Evolutionary conservation across 352 stramenopile species (phyloP).

Genomic region (Phytophthora megakarya): DNA sequence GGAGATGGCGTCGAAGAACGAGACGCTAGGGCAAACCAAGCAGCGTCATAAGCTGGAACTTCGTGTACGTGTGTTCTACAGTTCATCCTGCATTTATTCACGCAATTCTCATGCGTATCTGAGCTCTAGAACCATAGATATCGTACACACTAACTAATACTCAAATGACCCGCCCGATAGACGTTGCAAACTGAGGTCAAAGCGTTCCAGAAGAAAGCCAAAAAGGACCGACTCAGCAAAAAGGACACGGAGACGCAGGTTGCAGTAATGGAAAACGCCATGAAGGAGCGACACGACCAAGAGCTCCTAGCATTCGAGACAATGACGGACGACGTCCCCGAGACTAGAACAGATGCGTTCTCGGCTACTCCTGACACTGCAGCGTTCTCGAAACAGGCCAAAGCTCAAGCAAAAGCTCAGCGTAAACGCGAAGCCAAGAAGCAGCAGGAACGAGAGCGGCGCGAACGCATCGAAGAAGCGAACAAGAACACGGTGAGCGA

Average conservation of each 20-base stretch:
- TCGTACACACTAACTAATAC: not conserved
- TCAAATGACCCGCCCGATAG: slow-evolving; percentile 29
- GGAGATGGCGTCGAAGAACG: slow-evolving; percentile 50
- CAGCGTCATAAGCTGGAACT: slow-evolving; percentile 89
- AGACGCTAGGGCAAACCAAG: slow-evolving; percentile 83
- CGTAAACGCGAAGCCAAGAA: slow-evolving; percentile 78
- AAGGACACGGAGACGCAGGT: slow-evolving; percentile 71
- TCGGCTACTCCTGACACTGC: not conserved
- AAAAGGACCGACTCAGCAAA: slow-evolving; percentile 83
- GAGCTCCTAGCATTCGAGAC: slow-evolving; percentile 49
- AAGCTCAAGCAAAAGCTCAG: slow-evolving; percentile 78
- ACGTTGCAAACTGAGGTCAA: slow-evolving; percentile 82
- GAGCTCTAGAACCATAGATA: not conserved
- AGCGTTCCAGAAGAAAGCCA: slow-evolving; percentile 83
- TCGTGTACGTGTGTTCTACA: slow-evolving; percentile 51
- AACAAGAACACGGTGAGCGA: slow-evolving; percentile 83
- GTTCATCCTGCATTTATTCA: not conserved
- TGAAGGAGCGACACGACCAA: slow-evolving; percentile 59
- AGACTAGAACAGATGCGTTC: slow-evolving; percentile 1
- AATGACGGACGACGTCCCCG: slow-evolving; percentile 9
- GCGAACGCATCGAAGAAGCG: slow-evolving; percentile 76
- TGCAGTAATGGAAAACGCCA: slow-evolving; percentile 55
- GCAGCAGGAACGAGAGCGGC: slow-evolving; percentile 70
- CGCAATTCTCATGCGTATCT: not conserved
- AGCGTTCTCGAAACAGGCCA: slow-evolving; percentile 43